Percentiles rank a stretch among this genome's conserved stretches.
These are phyloP conservation scores for Psilocybe tampanensis DNA, from an alignment of 768 basidiomycete species.

Conservation along the genomic window DNA sequence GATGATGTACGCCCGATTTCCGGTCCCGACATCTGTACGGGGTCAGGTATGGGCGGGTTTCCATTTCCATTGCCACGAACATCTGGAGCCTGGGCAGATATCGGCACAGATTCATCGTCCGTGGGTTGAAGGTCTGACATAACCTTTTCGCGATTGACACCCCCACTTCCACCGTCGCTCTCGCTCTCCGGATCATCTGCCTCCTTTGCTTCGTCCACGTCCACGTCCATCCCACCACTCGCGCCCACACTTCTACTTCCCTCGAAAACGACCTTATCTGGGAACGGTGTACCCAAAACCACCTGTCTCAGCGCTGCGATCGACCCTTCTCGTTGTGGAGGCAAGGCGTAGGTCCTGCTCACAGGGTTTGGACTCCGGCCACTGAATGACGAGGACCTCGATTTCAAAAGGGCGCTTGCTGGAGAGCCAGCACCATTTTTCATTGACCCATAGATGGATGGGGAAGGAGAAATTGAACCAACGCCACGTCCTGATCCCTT, in stretches of 20 bases:
- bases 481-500: background rate
- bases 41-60: too few relatives aligned
- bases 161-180: background rate
- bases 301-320: constrained; percentile 16
- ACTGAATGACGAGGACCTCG: too few relatives aligned
- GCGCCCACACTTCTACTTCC: background rate
- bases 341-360: constrained; percentile 14
- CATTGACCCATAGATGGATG: background rate
- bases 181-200: constrained; percentile 10
- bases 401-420: background rate
- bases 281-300: background rate
- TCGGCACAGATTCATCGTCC: background rate
- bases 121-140: constrained; percentile 1
- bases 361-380: background rate
- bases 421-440: background rate
- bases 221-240: constrained; percentile 10
- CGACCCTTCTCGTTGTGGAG: constrained; percentile 16
- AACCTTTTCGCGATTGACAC: background rate
- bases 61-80: too few relatives aligned
- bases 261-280: background rate
- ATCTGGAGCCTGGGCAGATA: background rate
- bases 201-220: constrained; percentile 9
- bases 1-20: too few relatives aligned
- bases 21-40: too few relatives aligned
- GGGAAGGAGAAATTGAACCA: background rate